Evolutionary conservation across 768 basidiomycete species (phyloP).

Genomic region (Psilocybe subaeruginosa): DNA sequence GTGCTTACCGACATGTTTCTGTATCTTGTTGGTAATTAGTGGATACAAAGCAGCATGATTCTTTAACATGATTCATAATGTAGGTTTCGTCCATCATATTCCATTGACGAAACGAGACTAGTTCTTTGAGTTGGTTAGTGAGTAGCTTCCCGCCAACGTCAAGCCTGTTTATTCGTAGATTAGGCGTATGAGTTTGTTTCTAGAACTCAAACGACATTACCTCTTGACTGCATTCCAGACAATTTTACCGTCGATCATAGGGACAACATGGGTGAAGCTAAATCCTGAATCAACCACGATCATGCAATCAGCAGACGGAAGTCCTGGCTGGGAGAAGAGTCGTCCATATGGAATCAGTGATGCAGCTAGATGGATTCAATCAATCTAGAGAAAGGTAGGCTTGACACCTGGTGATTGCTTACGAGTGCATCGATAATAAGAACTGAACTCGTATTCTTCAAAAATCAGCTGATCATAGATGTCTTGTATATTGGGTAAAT

Average conservation of each 20-base stretch:
- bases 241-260: constrained; percentile 74
- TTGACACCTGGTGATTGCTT: constrained; percentile 33
- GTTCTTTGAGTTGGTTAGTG: constrained; percentile 93
- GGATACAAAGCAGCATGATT: constrained; percentile 87
- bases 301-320: constrained; percentile 72
- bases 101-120: constrained; percentile 95
- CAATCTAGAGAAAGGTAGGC: constrained; percentile 8
- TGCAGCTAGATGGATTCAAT: constrained; percentile 59
- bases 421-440: constrained; percentile 85
- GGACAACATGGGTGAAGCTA: constrained; percentile 92
- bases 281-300: constrained; percentile 90
- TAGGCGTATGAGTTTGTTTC: constrained; percentile 11
- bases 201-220: constrained; percentile 36
- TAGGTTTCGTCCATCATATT: constrained; percentile 98
- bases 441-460: constrained; percentile 93
- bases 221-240: constrained; percentile 84
- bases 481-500: constrained; percentile 89
- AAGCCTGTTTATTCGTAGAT: constrained; percentile 53
- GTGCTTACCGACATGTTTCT: constrained; percentile 75
- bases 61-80: constrained; percentile 92
- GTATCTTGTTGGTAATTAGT: constrained; percentile 72
- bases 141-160: constrained; percentile 95
- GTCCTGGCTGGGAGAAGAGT: constrained; percentile 57
- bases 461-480: constrained; percentile 95
- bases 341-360: constrained; percentile 75